Percentiles rank a stretch among this genome's conserved stretches.
These are phyloP conservation scores for Coffea eugenioides DNA, from an alignment of 257 asterid species.

Conservation along the genomic window DNA sequence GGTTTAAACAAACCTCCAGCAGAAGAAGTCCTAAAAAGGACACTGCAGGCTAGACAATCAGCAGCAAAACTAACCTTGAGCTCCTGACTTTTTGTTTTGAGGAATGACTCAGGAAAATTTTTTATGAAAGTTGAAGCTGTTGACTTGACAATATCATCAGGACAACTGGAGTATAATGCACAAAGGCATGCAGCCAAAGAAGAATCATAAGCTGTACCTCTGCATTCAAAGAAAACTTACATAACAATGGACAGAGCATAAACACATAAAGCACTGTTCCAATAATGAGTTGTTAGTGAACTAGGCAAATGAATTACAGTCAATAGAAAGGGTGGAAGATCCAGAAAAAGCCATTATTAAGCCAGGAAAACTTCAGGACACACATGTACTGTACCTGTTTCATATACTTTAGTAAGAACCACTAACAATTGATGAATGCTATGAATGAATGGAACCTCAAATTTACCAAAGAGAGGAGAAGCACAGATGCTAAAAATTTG, in stretches of 20 bases:
- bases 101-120: slow-evolving; percentile 63
- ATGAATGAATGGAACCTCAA: not conserved
- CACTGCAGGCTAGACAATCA: slow-evolving; percentile 11
- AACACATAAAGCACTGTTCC: not conserved
- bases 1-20: not conserved
- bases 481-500: not conserved
- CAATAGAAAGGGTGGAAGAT: not conserved
- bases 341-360: not conserved
- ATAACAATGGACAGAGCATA: not conserved
- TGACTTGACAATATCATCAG: slow-evolving; percentile 70
- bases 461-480: not conserved
- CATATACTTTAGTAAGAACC: not conserved
- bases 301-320: not conserved
- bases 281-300: not conserved
- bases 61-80: slow-evolving; percentile 56
- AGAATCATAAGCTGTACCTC: slow-evolving; percentile 71
- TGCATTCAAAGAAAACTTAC: slow-evolving; percentile 31
- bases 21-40: slow-evolving; percentile 14
- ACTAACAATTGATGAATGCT: not conserved
- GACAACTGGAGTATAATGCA: slow-evolving; percentile 63
- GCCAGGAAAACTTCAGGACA: not conserved
- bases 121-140: slow-evolving; percentile 65
- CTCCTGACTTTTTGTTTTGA: slow-evolving; percentile 70
- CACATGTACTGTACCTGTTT: not conserved
- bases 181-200: slow-evolving; percentile 81